Percentiles rank a stretch among this genome's conserved stretches.
Conservation (phyloP, 495 filamentous ascomycete species). For the Podospora tetraspora region DNA sequence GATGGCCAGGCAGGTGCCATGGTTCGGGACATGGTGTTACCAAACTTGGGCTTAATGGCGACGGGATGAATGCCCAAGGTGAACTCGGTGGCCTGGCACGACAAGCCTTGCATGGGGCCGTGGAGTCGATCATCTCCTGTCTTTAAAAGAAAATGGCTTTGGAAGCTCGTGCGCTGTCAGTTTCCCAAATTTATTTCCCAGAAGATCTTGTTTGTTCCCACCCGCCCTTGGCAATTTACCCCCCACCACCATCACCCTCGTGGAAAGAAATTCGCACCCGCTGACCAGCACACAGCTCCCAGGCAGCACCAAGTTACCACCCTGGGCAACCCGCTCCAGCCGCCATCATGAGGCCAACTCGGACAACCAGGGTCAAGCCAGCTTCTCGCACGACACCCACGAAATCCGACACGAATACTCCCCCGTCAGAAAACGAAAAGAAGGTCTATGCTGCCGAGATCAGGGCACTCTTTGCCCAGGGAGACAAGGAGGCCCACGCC, state of each 20-base stretch:
- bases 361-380: not conserved
- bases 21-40: too few species aligned
- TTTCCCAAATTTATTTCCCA: not conserved
- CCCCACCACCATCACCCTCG: too few species aligned
- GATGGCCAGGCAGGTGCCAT: not conserved
- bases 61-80: not conserved
- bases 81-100: not conserved
- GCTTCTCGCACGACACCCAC: not conserved
- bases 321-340: not conserved
- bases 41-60: too few species aligned
- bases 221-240: not conserved
- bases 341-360: not conserved
- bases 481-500: not conserved
- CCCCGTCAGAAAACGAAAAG: not conserved
- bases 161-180: not conserved
- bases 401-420: not conserved
- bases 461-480: not conserved
- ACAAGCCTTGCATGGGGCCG: not conserved
- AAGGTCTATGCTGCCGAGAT: not conserved
- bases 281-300: not conserved
- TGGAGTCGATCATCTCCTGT: not conserved
- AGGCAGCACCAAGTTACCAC: not conserved
- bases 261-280: not conserved
- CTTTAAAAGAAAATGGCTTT: not conserved
- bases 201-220: not conserved